phyloP scores from a whole-genome alignment of 768 basidiomycete genomes.

The Neoboletus magnificus region DNA sequence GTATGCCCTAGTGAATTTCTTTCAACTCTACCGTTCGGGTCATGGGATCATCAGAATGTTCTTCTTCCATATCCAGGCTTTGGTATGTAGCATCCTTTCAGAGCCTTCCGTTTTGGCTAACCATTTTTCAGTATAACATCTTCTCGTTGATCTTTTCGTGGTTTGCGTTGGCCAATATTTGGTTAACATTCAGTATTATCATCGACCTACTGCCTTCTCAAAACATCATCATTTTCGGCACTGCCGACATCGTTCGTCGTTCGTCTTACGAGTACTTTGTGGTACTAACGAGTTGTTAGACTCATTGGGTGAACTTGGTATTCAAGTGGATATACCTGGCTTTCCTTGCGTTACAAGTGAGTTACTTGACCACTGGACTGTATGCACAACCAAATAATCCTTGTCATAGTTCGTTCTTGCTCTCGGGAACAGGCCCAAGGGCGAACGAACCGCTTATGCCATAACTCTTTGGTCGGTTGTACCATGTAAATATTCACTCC shows the following conservation, averaged over 20 bases:
- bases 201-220: conserved; percentile 75
- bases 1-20: conserved; percentile 94
- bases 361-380: conserved; percentile 1
- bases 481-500: not conserved
- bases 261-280: not conserved
- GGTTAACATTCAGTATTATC: conserved; percentile 95
- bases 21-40: conserved; percentile 78
- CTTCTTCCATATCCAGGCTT: conserved; percentile 91
- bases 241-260: conserved; percentile 55
- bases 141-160: conserved; percentile 85
- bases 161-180: conserved; percentile 90
- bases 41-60: conserved; percentile 93
- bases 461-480: conserved; percentile 62
- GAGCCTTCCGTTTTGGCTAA: not conserved
- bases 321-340: conserved; percentile 87
- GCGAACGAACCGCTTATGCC: conserved; percentile 71
- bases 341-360: conserved; percentile 74
- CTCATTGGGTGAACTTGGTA: conserved; percentile 81
- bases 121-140: conserved; percentile 65
- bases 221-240: conserved; percentile 66
- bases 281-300: conserved; percentile 36
- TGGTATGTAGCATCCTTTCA: conserved; percentile 50
- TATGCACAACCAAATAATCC: not conserved
- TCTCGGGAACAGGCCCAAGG: conserved; percentile 83
- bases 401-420: conserved; percentile 58